Percentiles rank a stretch among this genome's conserved stretches.
Conservation (phyloP, 352 stramenopile genomes). For the Globisporangium radiosum region DNA sequence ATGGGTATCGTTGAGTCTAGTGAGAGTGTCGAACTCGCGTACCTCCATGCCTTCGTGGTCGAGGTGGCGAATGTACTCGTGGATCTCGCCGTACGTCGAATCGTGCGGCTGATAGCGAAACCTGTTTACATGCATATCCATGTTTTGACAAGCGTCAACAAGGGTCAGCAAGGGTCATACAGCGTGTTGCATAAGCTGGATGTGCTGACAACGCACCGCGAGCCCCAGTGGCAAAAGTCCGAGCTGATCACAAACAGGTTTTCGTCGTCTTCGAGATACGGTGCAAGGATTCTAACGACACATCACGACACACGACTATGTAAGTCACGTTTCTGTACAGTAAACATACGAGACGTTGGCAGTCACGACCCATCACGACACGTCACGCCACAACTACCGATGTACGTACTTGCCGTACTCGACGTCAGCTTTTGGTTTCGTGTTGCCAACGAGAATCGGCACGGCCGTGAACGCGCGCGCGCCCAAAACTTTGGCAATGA, state of each 20-base stretch:
- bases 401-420: conserved; percentile 75
- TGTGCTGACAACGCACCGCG: conserved; percentile 24
- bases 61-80: conserved; percentile 94
- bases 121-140: conserved; percentile 14
- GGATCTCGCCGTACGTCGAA: conserved; percentile 82
- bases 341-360: too few relatives aligned
- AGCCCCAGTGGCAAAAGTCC: conserved; percentile 97
- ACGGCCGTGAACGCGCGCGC: conserved; percentile 84
- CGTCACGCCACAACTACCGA: too few relatives aligned
- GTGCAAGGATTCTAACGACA: conserved; percentile 72
- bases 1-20: too few relatives aligned
- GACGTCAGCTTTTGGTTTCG: conserved; percentile 77
- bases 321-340: too few relatives aligned
- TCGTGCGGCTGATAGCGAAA: conserved; percentile 90
- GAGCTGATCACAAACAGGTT: conserved; percentile 96
- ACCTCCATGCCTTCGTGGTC: conserved; percentile 87
- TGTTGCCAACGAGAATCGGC: conserved; percentile 94
- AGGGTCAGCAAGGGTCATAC: background rate
- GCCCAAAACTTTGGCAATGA: conserved; percentile 86
- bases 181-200: background rate
- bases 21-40: background rate
- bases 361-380: background rate
- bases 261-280: conserved; percentile 87
- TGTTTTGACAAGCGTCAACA: background rate
- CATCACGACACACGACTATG: background rate